phyloP scores from a whole-genome alignment of 2,329 filamentous ascomycete species.

The Trichoderma breve region DNA sequence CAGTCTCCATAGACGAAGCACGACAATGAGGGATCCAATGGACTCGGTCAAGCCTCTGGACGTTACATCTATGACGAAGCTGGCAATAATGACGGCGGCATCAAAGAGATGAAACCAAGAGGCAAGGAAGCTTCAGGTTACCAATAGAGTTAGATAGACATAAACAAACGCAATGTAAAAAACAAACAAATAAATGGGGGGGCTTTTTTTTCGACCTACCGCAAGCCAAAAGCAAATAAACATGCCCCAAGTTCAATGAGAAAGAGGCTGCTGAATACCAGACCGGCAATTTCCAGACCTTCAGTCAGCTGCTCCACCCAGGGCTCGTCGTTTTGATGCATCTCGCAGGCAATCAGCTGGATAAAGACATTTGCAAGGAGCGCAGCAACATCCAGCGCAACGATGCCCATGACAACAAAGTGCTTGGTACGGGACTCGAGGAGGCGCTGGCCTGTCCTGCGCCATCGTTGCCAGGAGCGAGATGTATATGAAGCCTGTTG shows the following conservation, averaged over 20 bases:
- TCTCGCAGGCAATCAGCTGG: conserved; percentile 49
- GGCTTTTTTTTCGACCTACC: conserved; percentile 52
- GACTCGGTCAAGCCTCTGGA: conserved; percentile 60
- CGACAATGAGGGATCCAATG: conserved; percentile 63
- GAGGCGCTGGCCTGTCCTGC: conserved; percentile 23
- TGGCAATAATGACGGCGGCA: conserved; percentile 58
- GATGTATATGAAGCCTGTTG: neutral
- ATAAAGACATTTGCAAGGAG: conserved; percentile 49
- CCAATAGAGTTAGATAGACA: neutral
- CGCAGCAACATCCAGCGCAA: conserved; percentile 45
- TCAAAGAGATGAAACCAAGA: conserved; percentile 64
- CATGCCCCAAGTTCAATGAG: conserved; percentile 59
- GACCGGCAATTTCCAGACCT: conserved; percentile 49
- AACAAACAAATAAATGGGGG: too few relatives aligned
- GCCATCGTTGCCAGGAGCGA: neutral
- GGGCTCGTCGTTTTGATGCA: conserved; percentile 37
- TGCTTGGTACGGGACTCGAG: conserved; percentile 44
- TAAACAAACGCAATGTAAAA: neutral
- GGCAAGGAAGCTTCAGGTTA: conserved; percentile 49
- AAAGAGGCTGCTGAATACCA: conserved; percentile 64
- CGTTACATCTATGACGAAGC: conserved; percentile 61
- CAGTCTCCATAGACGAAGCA: conserved; percentile 65
- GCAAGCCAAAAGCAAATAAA: conserved; percentile 59
- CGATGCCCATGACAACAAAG: conserved; percentile 43
- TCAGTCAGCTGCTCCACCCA: conserved; percentile 42